phyloP scores from a whole-genome alignment of 2,329 filamentous ascomycete species.

The Aspergillus flavus region DNA sequence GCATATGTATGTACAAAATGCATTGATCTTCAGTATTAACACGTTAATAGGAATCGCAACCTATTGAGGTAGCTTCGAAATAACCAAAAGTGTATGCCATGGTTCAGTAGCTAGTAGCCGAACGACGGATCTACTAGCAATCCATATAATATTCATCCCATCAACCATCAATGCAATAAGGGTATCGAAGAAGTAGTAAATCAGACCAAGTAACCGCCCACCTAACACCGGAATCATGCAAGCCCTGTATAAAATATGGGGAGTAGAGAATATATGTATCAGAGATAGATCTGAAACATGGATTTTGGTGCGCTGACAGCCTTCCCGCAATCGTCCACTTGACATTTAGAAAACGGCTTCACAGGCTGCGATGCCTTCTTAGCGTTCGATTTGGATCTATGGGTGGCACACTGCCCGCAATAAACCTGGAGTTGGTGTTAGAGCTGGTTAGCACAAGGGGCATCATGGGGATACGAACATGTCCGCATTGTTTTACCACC shows the following conservation, averaged over 20 bases:
- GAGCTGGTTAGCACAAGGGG: conserved; percentile 7
- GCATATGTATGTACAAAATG: conserved; percentile 29
- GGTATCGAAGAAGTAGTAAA: conserved; percentile 23
- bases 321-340: conserved; percentile 46
- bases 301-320: conserved; percentile 39
- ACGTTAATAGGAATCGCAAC: neutral
- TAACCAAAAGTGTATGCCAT: neutral
- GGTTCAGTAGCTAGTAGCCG: neutral
- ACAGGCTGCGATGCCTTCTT: conserved; percentile 36
- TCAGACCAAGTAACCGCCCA: conserved; percentile 1
- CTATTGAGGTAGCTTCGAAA: neutral
- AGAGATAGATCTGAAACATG: conserved; percentile 54
- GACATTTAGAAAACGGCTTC: conserved; percentile 49
- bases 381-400: conserved; percentile 40
- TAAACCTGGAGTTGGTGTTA: conserved; percentile 43
- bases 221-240: conserved; percentile 11
- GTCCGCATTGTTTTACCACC: conserved; percentile 87
- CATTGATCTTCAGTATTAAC: conserved; percentile 7
- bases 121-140: neutral
- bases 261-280: conserved; percentile 18
- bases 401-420: conserved; percentile 50
- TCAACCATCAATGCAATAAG: conserved; percentile 16
- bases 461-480: conserved; percentile 62
- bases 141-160: conserved; percentile 3
- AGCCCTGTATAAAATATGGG: conserved; percentile 4